Evolutionary conservation across 352 stramenopile species (phyloP), one percentile per base, ranked within the genome.

Genomic region (Pythium aphanidermatum): DNA sequence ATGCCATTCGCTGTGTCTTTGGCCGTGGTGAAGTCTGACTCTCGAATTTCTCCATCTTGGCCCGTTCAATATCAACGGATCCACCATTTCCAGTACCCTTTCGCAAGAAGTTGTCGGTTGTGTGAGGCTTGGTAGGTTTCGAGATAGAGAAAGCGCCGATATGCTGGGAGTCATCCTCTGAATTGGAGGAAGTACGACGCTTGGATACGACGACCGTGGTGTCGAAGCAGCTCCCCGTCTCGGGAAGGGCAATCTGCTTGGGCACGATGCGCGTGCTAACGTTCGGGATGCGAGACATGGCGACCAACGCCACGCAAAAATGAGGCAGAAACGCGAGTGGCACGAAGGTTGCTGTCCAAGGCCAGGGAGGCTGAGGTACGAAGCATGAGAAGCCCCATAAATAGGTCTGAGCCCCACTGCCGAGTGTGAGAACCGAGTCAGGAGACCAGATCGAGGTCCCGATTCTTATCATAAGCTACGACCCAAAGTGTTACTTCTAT

Each of bases 221-320:
- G 65, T 98, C 94, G 51, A 98, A 98, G 58, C 92, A 97, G 45
- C 91, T 97, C 11, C 92, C 91, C 0, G 92, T 98, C 66, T 98
- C 86, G 6, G 75, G 70, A 20, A 96, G 49, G 16, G 76, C 38
- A 30, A 87, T 69, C 20, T 67, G 75, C 47, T 87, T 87, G 13
- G 80, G 75, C 53, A 90, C 80, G 45, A 92, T 86, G 29, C 77
- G 74, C 36, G 78, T 92, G 66, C 65, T 88, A 37, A 90, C 77
- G 45, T 92, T 92, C 8, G 80, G 77, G 35, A 92, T 92, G 46
- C 77, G 75, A 25, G 66, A 56, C 40, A 74, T 71, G 64, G 81
- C 83, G 43, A 17, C n/a, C n/a, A n/a, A n/a, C n/a, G n/a, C n/a
- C n/a, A n/a, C n/a, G n/a, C n/a, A n/a, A n/a, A n/a, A n/a, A n/a